Percentiles rank a stretch among this genome's conserved stretches.
These are phyloP conservation scores for Oropetium thomaeum DNA, from an alignment of 176 grass and related monocot species.

Conservation along the genomic window DNA sequence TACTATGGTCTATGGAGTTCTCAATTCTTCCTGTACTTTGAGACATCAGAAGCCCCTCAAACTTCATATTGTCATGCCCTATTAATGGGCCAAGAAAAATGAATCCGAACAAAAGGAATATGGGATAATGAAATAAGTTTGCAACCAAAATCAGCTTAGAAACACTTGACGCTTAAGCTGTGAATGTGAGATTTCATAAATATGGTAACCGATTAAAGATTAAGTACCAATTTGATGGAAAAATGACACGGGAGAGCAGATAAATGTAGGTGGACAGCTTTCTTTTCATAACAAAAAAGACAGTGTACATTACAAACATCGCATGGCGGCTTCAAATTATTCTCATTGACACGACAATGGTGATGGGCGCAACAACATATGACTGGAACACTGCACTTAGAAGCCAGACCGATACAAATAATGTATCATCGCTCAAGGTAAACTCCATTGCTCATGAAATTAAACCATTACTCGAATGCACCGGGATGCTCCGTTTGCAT, in stretches of 20 bases:
- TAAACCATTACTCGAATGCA: conserved; percentile 42
- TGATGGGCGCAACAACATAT: neutral
- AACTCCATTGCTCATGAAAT: neutral
- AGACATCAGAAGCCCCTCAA: neutral
- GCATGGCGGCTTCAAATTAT: conserved; percentile 42
- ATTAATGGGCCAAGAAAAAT: neutral
- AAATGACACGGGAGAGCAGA: neutral
- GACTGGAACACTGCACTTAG: conserved; percentile 18
- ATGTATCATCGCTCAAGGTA: conserved; percentile 13
- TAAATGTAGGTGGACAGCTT: neutral
- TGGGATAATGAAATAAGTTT: neutral
- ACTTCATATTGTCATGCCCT: neutral
- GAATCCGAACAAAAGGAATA: neutral
- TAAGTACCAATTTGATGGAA: neutral
- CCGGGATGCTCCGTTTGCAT: conserved; percentile 68
- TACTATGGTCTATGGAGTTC: conserved; percentile 4
- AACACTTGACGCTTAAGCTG: neutral
- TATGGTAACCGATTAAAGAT: neutral
- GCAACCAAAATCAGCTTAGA: neutral
- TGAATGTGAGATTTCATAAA: neutral
- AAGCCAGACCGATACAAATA: conserved; percentile 13
- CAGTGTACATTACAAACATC: conserved; percentile 20
- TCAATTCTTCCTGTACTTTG: conserved; percentile 1
- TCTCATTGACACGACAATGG: conserved; percentile 23
- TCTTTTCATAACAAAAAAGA: neutral